Evolutionary conservation across 2,329 filamentous ascomycete genomes (phyloP).

Genomic region (Curvularia lunata): DNA sequence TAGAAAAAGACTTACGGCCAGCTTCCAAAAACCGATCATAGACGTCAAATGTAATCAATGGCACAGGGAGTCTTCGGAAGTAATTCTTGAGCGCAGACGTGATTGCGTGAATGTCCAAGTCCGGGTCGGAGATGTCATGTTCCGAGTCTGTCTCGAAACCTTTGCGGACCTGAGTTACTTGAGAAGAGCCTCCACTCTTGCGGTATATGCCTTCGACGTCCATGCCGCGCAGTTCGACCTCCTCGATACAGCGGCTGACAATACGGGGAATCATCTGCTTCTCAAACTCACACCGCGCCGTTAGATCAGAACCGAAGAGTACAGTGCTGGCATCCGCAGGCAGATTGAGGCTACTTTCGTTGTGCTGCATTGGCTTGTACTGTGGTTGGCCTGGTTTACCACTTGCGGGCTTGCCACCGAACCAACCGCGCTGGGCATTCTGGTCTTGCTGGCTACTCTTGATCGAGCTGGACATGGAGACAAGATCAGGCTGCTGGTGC

Average conservation of each 20-base stretch:
- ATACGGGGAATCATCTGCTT: slow-evolving; percentile 88
- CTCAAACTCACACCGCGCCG: slow-evolving; percentile 85
- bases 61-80: slow-evolving; percentile 88
- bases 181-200: slow-evolving; percentile 91
- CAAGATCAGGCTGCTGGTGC: slow-evolving; percentile 42
- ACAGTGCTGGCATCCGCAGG: slow-evolving; percentile 48
- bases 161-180: slow-evolving; percentile 87
- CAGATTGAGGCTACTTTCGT: slow-evolving; percentile 54
- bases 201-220: slow-evolving; percentile 97
- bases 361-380: slow-evolving; percentile 46
- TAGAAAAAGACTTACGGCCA: slow-evolving; percentile 61
- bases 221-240: slow-evolving; percentile 96
- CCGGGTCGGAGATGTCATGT: slow-evolving; percentile 91
- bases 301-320: slow-evolving; percentile 89
- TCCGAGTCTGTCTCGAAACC: slow-evolving; percentile 87
- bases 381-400: slow-evolving; percentile 19
- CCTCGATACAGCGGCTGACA: slow-evolving; percentile 91
- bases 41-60: slow-evolving; percentile 88
- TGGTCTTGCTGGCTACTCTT: slow-evolving; percentile 38
- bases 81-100: slow-evolving; percentile 97
- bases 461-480: slow-evolving; percentile 35
- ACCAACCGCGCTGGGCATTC: slow-evolving; percentile 41
- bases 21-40: slow-evolving; percentile 90
- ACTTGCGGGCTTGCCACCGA: slow-evolving; percentile 35
- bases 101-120: slow-evolving; percentile 93